Conservation (phyloP, 2,329 filamentous ascomycete species). For the Elsinoe batatas region DNA sequence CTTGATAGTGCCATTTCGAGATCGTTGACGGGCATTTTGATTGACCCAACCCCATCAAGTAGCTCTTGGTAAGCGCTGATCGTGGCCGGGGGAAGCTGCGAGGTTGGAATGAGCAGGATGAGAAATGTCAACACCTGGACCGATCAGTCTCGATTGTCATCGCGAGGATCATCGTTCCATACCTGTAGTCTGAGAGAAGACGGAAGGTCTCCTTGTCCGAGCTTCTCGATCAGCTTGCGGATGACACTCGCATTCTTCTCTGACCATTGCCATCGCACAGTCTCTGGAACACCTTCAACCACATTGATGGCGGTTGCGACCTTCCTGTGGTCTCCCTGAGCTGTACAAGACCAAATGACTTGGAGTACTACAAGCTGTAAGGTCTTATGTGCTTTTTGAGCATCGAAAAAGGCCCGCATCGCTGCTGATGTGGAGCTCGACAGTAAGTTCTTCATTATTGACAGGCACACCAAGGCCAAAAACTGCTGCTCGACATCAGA, state of each 20-base stretch:
- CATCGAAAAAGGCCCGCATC: slow-evolving; percentile 27
- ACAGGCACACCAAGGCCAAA: slow-evolving; percentile 28
- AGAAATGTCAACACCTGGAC: slow-evolving; percentile 15
- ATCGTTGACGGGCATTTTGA: not conserved
- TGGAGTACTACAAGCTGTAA: slow-evolving; percentile 27
- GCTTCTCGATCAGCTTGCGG: slow-evolving; percentile 27
- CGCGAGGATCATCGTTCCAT: not conserved
- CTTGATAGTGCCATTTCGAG: too few relatives aligned
- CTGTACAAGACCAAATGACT: slow-evolving; percentile 24
- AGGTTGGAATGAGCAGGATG: not conserved
- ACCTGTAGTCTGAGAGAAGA: slow-evolving; percentile 9
- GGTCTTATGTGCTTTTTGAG: slow-evolving; percentile 26
- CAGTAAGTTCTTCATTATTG: slow-evolving; percentile 27
- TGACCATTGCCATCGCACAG: slow-evolving; percentile 24
- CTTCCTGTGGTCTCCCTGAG: slow-evolving; percentile 17
- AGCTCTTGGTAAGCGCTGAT: not conserved
- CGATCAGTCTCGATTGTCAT: not conserved
- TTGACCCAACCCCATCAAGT: not conserved
- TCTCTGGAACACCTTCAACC: slow-evolving; percentile 21
- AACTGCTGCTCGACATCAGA: slow-evolving; percentile 22
- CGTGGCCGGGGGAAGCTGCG: not conserved
- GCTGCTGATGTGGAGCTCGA: slow-evolving; percentile 12
- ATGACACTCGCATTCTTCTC: slow-evolving; percentile 23
- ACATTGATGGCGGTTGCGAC: slow-evolving; percentile 23
- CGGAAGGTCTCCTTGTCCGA: slow-evolving; percentile 16